Percentiles rank a stretch among this genome's conserved stretches.
These are phyloP conservation scores for Pseudotsuga menziesii DNA, from an alignment of 75 land plant species.

Conservation along the genomic window DNA sequence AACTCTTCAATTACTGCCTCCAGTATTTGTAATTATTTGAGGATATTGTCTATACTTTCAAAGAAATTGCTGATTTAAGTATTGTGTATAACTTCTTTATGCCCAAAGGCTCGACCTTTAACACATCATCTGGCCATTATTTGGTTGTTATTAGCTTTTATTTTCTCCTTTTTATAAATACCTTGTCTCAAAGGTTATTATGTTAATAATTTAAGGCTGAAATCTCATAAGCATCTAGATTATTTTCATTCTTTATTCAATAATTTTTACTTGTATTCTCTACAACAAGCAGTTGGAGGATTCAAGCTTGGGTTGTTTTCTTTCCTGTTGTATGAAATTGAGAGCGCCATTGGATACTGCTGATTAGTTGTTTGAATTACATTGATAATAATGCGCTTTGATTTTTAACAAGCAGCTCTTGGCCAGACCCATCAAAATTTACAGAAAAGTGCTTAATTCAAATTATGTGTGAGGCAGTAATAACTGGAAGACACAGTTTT, in stretches of 20 bases:
- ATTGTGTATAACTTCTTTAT: too few species aligned
- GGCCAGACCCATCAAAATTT: background rate
- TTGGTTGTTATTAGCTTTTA: background rate
- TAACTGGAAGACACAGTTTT: background rate
- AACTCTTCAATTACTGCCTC: background rate
- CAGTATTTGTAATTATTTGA: background rate
- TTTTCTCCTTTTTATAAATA: background rate
- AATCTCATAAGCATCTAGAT: background rate
- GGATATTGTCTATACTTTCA: background rate
- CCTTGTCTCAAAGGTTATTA: background rate
- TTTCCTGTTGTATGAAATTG: background rate
- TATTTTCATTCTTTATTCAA: background rate
- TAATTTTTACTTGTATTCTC: background rate
- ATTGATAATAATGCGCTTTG: background rate
- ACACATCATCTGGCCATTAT: background rate
- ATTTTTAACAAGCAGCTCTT: background rate
- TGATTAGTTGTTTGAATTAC: background rate
- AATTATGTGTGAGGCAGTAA: background rate
- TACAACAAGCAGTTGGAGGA: background rate
- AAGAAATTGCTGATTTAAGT: background rate
- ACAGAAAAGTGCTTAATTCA: background rate
- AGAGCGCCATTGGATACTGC: background rate
- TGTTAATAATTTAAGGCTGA: background rate
- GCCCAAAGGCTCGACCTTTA: background rate
- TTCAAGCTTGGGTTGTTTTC: background rate